Percentiles rank a stretch among this genome's conserved stretches.
These are phyloP conservation scores for Mollisia scopiformis DNA, from an alignment of 2,329 filamentous ascomycete species.

Conservation along the genomic window DNA sequence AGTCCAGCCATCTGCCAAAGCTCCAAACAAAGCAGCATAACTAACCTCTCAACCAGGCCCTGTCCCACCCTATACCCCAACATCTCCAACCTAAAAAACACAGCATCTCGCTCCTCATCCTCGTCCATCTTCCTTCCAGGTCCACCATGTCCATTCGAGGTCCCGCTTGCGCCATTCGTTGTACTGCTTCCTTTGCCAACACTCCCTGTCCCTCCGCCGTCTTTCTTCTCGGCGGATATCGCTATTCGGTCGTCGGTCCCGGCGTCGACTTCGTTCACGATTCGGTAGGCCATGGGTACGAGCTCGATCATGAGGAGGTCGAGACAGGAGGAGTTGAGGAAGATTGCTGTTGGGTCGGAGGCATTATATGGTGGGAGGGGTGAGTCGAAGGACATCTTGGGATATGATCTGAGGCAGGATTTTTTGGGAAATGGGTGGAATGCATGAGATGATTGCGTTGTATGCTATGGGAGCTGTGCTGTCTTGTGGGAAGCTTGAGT, in stretches of 20 bases:
- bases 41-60: constrained; percentile 86
- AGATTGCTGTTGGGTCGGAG: constrained; percentile 73
- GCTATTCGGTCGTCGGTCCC: not conserved
- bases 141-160: constrained; percentile 63
- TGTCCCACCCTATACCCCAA: constrained; percentile 91
- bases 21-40: constrained; percentile 11
- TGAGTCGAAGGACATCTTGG: constrained; percentile 74
- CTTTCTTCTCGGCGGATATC: constrained; percentile 2
- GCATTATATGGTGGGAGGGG: constrained; percentile 70
- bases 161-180: constrained; percentile 40
- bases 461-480: not conserved
- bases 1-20: not conserved
- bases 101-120: constrained; percentile 82
- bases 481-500: not conserved
- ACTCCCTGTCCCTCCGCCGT: constrained; percentile 19
- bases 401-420: not conserved
- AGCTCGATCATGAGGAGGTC: constrained; percentile 97
- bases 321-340: constrained; percentile 82
- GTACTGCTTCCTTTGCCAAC: constrained; percentile 71
- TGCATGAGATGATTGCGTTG: not conserved
- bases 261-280: constrained; percentile 64
- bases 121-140: constrained; percentile 57
- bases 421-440: not conserved
- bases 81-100: constrained; percentile 81
- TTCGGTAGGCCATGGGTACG: constrained; percentile 88